These are phyloP conservation scores for Helicocarpus griseus DNA, from an alignment of 2,329 filamentous ascomycete genomes.

Conservation along the genomic window DNA sequence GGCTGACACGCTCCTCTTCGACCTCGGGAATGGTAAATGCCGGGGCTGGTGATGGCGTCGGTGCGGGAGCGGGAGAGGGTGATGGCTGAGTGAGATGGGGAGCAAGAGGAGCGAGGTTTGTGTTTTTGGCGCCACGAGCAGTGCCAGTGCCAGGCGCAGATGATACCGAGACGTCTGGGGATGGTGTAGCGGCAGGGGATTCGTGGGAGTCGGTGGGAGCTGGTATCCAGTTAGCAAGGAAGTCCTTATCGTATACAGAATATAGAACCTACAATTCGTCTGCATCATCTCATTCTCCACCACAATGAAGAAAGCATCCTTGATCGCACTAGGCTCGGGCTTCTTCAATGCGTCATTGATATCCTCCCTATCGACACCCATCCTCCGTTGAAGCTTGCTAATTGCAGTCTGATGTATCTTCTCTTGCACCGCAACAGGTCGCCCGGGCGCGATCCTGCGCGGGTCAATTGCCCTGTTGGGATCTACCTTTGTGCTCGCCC, in stretches of 20 bases:
- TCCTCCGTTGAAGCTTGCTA: constrained; percentile 91
- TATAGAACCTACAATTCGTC: constrained; percentile 63
- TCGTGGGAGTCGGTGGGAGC: constrained; percentile 25
- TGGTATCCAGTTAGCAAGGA: constrained; percentile 12
- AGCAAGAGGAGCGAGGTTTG: background rate
- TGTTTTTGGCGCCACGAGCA: background rate
- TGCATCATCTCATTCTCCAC: constrained; percentile 97
- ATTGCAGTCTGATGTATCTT: constrained; percentile 88
- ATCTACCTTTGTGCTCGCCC: constrained; percentile 87
- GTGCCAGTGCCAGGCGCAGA: background rate
- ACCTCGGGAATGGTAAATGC: constrained; percentile 18
- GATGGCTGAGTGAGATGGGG: background rate
- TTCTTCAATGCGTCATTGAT: constrained; percentile 88
- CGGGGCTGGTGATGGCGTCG: background rate
- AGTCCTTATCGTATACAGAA: background rate
- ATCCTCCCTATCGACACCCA: constrained; percentile 93
- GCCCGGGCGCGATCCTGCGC: constrained; percentile 68
- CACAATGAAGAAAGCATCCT: constrained; percentile 97
- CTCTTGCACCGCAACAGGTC: constrained; percentile 69
- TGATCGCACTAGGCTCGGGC: constrained; percentile 92
- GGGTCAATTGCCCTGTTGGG: constrained; percentile 84
- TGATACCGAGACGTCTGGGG: background rate
- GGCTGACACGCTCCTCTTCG: constrained; percentile 55
- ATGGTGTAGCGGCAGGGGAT: background rate
- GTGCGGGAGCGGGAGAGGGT: background rate